Percentiles rank a stretch among this genome's conserved stretches.
Conservation (phyloP, 1,139 yeast genomes). For the Geotrichum histeridarum region DNA sequence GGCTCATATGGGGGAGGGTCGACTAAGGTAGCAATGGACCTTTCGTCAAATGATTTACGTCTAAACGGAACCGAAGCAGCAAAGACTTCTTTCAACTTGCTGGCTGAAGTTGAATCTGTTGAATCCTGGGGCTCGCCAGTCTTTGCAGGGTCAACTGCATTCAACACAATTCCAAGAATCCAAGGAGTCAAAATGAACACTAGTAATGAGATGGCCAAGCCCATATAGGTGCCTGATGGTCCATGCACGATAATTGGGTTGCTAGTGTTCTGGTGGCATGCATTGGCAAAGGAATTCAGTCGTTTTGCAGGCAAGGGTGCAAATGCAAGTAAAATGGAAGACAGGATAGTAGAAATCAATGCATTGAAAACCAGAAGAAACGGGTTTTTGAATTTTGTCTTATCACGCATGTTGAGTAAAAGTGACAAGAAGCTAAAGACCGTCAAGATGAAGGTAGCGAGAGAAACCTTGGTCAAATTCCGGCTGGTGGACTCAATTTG, state of each 20-base stretch:
- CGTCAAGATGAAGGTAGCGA: not conserved
- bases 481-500: too few relatives aligned
- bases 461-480: not conserved
- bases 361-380: not conserved
- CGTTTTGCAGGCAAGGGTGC: not conserved
- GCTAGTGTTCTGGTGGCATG: too few relatives aligned
- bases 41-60: not conserved
- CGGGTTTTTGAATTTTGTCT: not conserved
- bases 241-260: not conserved
- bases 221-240: not conserved
- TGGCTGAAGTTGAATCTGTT: not conserved
- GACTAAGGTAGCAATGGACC: not conserved
- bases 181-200: not conserved
- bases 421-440: not conserved
- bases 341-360: not conserved
- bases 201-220: not conserved
- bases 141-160: not conserved
- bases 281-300: too few relatives aligned
- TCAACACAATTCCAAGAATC: not conserved
- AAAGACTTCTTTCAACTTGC: not conserved
- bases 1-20: too few relatives aligned
- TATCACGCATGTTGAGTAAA: not conserved
- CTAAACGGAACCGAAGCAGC: not conserved
- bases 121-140: not conserved
- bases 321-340: not conserved